Evolutionary conservation across 2,329 filamentous ascomycete species (phyloP).

Genomic region (Ophiostoma himal-ulmi): DNA sequence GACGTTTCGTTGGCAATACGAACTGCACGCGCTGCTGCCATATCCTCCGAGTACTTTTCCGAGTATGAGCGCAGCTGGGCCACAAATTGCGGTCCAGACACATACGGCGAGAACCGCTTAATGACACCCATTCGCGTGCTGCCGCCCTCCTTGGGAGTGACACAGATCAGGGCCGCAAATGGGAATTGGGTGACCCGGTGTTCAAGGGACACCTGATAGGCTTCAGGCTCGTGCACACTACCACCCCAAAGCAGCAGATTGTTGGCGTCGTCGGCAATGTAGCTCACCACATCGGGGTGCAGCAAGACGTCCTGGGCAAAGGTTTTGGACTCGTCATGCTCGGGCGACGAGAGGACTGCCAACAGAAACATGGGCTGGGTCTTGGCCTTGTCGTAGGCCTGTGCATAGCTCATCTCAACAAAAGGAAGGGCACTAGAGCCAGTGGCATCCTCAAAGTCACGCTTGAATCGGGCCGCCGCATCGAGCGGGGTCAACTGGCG

Average conservation of each 20-base stretch:
- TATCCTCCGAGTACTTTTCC: conserved; percentile 66
- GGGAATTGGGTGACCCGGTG: conserved; percentile 89
- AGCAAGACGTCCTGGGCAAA: conserved; percentile 82
- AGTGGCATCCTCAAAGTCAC: conserved; percentile 94
- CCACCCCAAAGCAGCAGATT: conserved; percentile 89
- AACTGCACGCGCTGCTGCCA: conserved; percentile 68
- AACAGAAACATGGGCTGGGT: conserved; percentile 85
- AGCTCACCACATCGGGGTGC: conserved; percentile 64
- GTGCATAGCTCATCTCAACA: conserved; percentile 82
- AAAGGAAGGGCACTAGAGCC: conserved; percentile 67
- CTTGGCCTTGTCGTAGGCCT: conserved; percentile 85
- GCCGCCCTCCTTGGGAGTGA: conserved; percentile 66
- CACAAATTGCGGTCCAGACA: conserved; percentile 64
- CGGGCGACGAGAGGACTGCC: conserved; percentile 81
- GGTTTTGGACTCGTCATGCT: conserved; percentile 82
- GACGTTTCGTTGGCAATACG: conserved; percentile 73
- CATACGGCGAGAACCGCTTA: conserved; percentile 68
- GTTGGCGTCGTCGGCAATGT: conserved; percentile 67
- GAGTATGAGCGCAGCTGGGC: conserved; percentile 69
- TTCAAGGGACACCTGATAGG: conserved; percentile 84
- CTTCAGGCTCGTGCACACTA: conserved; percentile 86
- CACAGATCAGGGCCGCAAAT: conserved; percentile 77
- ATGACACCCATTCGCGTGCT: conserved; percentile 88
- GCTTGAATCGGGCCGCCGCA: conserved; percentile 78
- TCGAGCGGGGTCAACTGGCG: conserved; percentile 77